phyloP scores from a whole-genome alignment of 352 stramenopile species.

The Phytophthora litchii region DNA sequence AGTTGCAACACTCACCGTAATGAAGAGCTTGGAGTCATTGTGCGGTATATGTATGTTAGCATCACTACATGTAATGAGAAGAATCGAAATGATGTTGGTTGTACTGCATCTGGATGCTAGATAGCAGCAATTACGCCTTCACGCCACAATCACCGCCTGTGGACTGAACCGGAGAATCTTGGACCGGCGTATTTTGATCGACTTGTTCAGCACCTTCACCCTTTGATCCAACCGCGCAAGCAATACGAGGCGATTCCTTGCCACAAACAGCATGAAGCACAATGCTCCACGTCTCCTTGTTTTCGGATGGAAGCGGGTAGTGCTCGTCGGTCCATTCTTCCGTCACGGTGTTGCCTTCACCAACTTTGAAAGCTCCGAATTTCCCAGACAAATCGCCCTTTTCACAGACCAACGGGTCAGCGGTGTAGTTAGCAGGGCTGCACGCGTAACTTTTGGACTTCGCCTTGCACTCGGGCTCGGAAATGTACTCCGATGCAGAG shows the following conservation, averaged over 20 bases:
- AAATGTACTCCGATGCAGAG: constrained; percentile 48
- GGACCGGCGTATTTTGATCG: constrained; percentile 6
- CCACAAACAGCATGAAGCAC: constrained; percentile 67
- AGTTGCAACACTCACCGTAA: too few species aligned
- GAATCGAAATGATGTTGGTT: background rate
- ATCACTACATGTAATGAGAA: background rate
- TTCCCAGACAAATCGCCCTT: constrained; percentile 68
- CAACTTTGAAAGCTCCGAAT: constrained; percentile 46
- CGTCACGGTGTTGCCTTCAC: constrained; percentile 24
- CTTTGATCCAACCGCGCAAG: constrained; percentile 41
- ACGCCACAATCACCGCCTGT: constrained; percentile 6
- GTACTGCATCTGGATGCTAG: background rate
- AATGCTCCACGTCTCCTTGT: constrained; percentile 61
- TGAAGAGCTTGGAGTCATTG: too few species aligned
- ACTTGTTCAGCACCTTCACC: constrained; percentile 4
- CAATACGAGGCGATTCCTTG: constrained; percentile 48
- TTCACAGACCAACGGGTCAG: constrained; percentile 47
- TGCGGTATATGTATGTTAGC: background rate
- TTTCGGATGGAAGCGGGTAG: constrained; percentile 51
- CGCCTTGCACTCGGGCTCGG: constrained; percentile 30
- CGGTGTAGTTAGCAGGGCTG: constrained; percentile 45
- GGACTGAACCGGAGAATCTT: constrained; percentile 10
- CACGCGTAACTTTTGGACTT: constrained; percentile 48
- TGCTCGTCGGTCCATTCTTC: constrained; percentile 48
- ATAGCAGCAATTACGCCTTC: background rate